These are phyloP conservation scores for Entonaema liquescens DNA, from an alignment of 495 filamentous ascomycete species.

Conservation along the genomic window DNA sequence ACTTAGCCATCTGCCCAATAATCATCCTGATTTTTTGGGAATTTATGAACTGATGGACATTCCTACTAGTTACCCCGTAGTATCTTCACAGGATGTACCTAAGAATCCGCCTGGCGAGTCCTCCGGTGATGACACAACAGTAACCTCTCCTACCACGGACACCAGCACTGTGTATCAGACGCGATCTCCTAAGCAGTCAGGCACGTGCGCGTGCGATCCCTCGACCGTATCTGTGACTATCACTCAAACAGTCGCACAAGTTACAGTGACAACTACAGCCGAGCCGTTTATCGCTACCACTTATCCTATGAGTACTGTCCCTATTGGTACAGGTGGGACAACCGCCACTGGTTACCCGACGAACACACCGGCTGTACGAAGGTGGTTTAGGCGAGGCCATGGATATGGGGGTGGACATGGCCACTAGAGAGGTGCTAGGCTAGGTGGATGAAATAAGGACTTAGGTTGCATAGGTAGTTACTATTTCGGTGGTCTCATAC, in stretches of 20 bases:
- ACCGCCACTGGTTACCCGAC: slow-evolving; percentile 11
- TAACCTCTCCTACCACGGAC: slow-evolving; percentile 22
- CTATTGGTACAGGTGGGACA: slow-evolving; percentile 5
- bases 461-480: slow-evolving; percentile 5
- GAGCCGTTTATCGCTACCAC: slow-evolving; percentile 38
- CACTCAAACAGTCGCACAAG: slow-evolving; percentile 21
- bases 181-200: background rate
- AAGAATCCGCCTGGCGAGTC: slow-evolving; percentile 8
- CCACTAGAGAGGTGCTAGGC: slow-evolving; percentile 7
- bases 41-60: slow-evolving; percentile 24
- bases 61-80: slow-evolving; percentile 23
- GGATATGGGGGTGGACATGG: slow-evolving; percentile 23
- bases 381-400: slow-evolving; percentile 41
- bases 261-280: slow-evolving; percentile 38
- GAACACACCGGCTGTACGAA: slow-evolving; percentile 24
- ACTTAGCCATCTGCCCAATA: slow-evolving; percentile 2
- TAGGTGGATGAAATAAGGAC: background rate
- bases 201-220: slow-evolving; percentile 28
- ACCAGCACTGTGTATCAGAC: slow-evolving; percentile 19
- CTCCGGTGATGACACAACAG: background rate
- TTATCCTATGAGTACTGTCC: slow-evolving; percentile 31
- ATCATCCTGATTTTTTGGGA: background rate
- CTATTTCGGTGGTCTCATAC: background rate
- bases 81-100: slow-evolving; percentile 6
- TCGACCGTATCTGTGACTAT: slow-evolving; percentile 46